Conservation (phyloP, 371 early-diverging fungal species). For the Encephalitozoon intestinalis region DNA sequence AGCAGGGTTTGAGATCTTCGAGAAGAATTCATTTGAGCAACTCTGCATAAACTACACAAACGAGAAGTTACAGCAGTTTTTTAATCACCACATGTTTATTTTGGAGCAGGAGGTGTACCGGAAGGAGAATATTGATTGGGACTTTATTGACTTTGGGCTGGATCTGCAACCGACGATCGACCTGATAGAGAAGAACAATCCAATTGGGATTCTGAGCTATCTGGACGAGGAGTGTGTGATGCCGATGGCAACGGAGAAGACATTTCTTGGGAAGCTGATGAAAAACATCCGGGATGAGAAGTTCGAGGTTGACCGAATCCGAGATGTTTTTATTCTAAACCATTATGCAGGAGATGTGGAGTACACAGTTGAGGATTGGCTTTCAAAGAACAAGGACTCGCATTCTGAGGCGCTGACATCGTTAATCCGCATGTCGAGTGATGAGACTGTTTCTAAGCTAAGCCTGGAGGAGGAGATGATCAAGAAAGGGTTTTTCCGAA, state of each 20-base stretch:
- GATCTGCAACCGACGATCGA: constrained; percentile 96
- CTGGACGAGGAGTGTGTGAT: constrained; percentile 98
- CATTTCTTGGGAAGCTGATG: constrained; percentile 82
- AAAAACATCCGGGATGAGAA: constrained; percentile 24
- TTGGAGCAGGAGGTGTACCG: constrained; percentile 95
- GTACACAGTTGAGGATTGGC: constrained; percentile 84
- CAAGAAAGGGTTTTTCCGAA: constrained; percentile 66
- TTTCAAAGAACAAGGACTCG: constrained; percentile 98
- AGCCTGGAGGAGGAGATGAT: constrained; percentile 35
- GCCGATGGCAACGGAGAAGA: constrained; percentile 87
- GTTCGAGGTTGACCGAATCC: constrained; percentile 63
- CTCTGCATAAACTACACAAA: constrained; percentile 99
- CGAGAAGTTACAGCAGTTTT: constrained; percentile 97
- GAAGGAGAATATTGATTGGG: constrained; percentile 91
- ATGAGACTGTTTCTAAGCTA: background rate
- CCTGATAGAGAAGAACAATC: constrained; percentile 84
- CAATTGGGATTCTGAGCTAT: constrained; percentile 87
- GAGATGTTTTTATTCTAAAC: constrained; percentile 77
- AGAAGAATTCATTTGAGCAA: constrained; percentile 93
- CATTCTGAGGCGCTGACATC: constrained; percentile 75
- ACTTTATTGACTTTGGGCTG: constrained; percentile 94
- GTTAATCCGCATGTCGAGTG: constrained; percentile 19
- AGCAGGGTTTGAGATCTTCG: constrained; percentile 98
- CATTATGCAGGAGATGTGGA: constrained; percentile 97
- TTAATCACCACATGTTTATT: constrained; percentile 99